Evolutionary conservation across 2,329 filamentous ascomycete genomes (phyloP).

Genomic region (Sporothrix inflata): DNA sequence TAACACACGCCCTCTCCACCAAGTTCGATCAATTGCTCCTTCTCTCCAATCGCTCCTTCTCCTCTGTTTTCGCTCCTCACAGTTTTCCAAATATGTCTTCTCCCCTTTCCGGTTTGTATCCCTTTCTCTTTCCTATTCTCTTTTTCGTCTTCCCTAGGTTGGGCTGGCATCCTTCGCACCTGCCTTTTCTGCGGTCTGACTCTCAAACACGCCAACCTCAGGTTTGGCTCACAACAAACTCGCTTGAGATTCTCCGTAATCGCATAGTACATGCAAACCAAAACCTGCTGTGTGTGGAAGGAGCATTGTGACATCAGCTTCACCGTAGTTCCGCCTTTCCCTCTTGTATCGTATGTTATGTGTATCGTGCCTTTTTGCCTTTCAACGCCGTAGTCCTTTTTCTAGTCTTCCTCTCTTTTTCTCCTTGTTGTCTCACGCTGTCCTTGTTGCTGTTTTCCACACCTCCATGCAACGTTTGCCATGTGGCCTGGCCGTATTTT

Average conservation of each 20-base stretch:
- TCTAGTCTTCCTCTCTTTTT: neutral
- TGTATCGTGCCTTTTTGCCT: neutral
- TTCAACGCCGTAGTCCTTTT: too few relatives aligned
- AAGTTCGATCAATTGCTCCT: neutral
- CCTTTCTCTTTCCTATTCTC: neutral
- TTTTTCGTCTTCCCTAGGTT: neutral
- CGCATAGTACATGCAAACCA: neutral
- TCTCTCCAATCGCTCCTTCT: neutral
- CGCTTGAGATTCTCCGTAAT: neutral
- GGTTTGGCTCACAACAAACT: neutral
- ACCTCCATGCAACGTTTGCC: neutral
- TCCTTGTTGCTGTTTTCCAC: neutral
- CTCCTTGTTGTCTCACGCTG: neutral
- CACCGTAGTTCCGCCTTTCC: neutral
- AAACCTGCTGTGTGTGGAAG: neutral
- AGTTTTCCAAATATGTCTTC: neutral
- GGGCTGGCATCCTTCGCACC: slow-evolving; percentile 7
- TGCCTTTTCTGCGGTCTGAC: neutral
- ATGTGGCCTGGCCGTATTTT: neutral
- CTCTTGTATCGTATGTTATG: neutral
- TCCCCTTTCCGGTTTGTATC: neutral
- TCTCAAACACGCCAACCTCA: slow-evolving; percentile 10
- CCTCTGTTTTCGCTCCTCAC: neutral
- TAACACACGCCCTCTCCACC: neutral
- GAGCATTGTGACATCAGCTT: neutral